A percentile compares a stretch with the other conserved stretches of the same genome.
phyloP scores from a whole-genome alignment of 225 moss, liverwort and hornwort species.

The Pseudisothecium myosuroides region DNA sequence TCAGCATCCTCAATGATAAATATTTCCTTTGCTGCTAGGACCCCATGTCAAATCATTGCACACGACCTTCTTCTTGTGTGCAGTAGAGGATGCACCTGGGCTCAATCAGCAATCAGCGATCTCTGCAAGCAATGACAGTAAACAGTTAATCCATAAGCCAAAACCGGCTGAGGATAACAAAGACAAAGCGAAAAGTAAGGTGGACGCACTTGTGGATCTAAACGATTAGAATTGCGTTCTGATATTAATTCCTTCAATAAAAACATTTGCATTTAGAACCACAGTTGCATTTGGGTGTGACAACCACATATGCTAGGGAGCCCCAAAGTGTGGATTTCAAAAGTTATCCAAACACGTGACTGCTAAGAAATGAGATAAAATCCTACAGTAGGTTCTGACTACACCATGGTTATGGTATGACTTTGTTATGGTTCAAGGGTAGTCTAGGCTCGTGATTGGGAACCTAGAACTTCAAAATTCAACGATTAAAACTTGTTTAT shows the following conservation, averaged over 20 bases:
- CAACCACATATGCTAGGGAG: neutral
- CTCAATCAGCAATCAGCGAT: constrained; percentile 18
- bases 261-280: neutral
- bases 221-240: neutral
- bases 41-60: constrained; percentile 7
- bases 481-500: neutral
- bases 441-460: neutral
- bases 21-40: constrained; percentile 1
- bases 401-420: too few species aligned
- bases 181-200: neutral
- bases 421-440: neutral
- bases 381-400: neutral
- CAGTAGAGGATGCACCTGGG: constrained; percentile 6
- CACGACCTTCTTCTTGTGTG: neutral
- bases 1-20: constrained; percentile 7
- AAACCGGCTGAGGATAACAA: neutral
- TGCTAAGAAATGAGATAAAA: neutral
- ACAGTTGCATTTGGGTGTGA: neutral
- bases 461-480: neutral
- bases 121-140: constrained; percentile 18
- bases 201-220: neutral
- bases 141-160: neutral
- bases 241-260: neutral
- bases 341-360: neutral
- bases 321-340: neutral